Evolutionary conservation across 495 filamentous ascomycete species (phyloP).

Genomic region (Penicillium odoratum): DNA sequence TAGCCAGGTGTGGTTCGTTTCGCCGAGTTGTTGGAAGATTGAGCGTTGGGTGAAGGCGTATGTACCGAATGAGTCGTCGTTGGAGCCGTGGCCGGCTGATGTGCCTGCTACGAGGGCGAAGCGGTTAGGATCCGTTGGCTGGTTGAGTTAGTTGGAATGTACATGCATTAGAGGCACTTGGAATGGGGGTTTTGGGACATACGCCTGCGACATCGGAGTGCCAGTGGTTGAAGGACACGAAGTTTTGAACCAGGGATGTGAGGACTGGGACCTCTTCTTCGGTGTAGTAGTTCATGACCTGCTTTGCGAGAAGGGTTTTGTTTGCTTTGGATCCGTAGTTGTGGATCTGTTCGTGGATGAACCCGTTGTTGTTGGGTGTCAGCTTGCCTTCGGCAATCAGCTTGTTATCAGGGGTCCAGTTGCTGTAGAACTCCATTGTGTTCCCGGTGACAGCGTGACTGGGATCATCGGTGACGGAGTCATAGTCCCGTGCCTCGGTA

Average conservation of each 20-base stretch:
- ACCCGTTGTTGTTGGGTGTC: conserved; percentile 40
- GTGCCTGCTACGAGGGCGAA: conserved; percentile 46
- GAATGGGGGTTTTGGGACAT: background rate
- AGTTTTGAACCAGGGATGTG: conserved; percentile 49
- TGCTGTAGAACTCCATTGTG: conserved; percentile 53
- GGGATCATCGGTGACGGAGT: conserved; percentile 50
- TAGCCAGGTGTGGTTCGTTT: conserved; percentile 45
- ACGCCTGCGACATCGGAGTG: conserved; percentile 50
- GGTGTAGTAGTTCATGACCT: conserved; percentile 55
- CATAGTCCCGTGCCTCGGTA: conserved; percentile 41
- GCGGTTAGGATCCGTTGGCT: conserved; percentile 52
- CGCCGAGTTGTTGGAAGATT: conserved; percentile 50
- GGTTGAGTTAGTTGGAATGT: background rate
- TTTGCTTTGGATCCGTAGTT: conserved; percentile 32
- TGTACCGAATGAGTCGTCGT: conserved; percentile 41
- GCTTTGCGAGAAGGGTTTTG: conserved; percentile 36
- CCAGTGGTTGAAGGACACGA: conserved; percentile 54
- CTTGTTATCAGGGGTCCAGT: conserved; percentile 41
- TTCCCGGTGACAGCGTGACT: conserved; percentile 51
- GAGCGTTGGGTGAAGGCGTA: conserved; percentile 40
- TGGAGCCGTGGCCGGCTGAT: conserved; percentile 47
- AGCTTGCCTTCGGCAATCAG: conserved; percentile 36
- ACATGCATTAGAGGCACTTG: too few relatives aligned
- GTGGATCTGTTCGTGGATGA: conserved; percentile 49
- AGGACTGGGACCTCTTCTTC: conserved; percentile 50